phyloP scores from a whole-genome alignment of 306 rosid genomes.

The Arachis hypogaea region DNA sequence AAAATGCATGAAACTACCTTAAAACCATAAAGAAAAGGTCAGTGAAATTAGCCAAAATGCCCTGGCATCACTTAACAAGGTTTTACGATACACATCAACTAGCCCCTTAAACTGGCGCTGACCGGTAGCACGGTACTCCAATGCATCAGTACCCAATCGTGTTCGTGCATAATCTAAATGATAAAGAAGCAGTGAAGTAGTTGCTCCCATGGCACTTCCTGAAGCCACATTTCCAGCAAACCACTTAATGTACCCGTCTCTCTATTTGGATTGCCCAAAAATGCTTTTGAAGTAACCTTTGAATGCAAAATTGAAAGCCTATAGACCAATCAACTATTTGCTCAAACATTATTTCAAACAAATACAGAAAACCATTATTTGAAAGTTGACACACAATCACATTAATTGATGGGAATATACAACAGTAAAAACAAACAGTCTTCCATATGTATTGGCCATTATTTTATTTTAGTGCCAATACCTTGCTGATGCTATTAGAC shows the following conservation, averaged over 20 bases:
- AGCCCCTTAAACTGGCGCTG: slow-evolving; percentile 83
- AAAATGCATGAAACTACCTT: no score
- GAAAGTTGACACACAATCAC: background rate
- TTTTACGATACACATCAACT: slow-evolving; percentile 77
- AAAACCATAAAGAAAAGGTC: no score
- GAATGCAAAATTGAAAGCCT: slow-evolving; percentile 99
- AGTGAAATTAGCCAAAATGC: no score
- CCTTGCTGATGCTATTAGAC: slow-evolving; percentile 7
- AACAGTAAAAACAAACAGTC: slow-evolving; percentile 10
- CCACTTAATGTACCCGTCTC: slow-evolving; percentile 87
- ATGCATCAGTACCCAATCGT: slow-evolving; percentile 79
- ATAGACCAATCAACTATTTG: slow-evolving; percentile 75
- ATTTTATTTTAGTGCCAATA: slow-evolving; percentile 2
- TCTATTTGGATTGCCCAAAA: slow-evolving; percentile 83
- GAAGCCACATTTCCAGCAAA: slow-evolving; percentile 98
- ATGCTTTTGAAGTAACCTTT: slow-evolving; percentile 95
- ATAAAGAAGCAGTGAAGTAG: slow-evolving; percentile 81
- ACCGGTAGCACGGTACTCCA: slow-evolving; percentile 46
- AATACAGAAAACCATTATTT: background rate
- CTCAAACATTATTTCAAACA: slow-evolving; percentile 47
- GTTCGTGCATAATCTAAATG: slow-evolving; percentile 95
- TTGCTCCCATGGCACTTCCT: slow-evolving; percentile 98
- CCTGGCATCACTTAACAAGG: slow-evolving; percentile 69
- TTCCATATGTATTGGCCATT: background rate
- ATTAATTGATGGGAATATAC: slow-evolving; percentile 16